Base-by-base conservation (phyloP, 1,284 basidiomycete genomes). In the Moniliella sp. region DNA sequence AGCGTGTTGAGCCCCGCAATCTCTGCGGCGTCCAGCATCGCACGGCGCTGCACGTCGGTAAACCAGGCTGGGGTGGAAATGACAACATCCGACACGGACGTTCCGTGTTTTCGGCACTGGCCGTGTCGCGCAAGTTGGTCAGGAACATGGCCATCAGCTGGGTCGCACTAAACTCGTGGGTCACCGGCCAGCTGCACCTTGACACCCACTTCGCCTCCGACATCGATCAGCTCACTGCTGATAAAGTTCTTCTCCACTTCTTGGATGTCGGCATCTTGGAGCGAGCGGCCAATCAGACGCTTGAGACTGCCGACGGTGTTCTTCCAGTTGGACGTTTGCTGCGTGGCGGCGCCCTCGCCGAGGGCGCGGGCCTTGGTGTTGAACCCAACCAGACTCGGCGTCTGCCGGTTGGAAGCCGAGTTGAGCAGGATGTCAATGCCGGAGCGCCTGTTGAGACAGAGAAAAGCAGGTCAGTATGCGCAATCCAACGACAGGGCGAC, bases 121-220 rank as follows among this genome's bases (percentile, higher is more conserved):
- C 49, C 15, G 52, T 56, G 43, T 58, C 55, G 25, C 53, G 45
- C 12, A 58, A 45, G 48, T 55, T 57, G 27, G 35, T 48, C 21
- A 58, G 46, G 45, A 53, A 58, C 51, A 57, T 57, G 40, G 41
- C 55, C 27, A 58, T 44, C n/a, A 58, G 45, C 45, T 58, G 55
- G 8, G 55, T 58, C 21, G 53, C 55, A 8, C 53, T 57, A 31
- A 50, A 58, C 30, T 45, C 31, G 17, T 52, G 53, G 37, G 46
- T 38, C 47, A 21, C 44, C 46, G 15, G 42, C 45, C 32, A 55
- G 50, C 23, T 50, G 49, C 8, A 58, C 53, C 34, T 58, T 58
- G 37, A 58, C 50, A 29, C 55, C 55, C 12, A 58, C 53, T 34
- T 58, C 55, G 28, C 55, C 53, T 37, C 48, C 43, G 3, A 42